These are phyloP conservation scores for Asterella californica DNA, from an alignment of 225 moss, liverwort and hornwort genomes.

Conservation along the genomic window DNA sequence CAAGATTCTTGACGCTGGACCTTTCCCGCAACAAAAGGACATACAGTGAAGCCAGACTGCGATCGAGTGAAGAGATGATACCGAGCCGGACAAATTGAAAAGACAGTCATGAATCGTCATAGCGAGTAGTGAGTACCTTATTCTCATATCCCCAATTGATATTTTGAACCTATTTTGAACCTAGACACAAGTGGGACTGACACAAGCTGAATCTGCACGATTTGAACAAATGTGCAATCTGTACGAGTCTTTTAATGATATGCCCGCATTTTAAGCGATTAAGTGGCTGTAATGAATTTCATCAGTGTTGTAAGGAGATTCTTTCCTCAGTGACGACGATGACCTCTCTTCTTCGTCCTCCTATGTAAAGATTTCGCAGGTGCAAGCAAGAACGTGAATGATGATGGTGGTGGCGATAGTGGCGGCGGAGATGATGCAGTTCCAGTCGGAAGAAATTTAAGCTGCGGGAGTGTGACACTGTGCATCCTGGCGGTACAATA, in stretches of 20 bases:
- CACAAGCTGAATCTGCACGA: slow-evolving; percentile 7
- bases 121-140: not conserved
- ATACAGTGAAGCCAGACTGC: too few relatives aligned
- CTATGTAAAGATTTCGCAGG: not conserved
- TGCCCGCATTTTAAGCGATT: not conserved
- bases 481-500: not conserved
- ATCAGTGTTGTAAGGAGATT: not conserved
- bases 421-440: not conserved
- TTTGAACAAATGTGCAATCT: not conserved
- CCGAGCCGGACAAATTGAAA: too few relatives aligned
- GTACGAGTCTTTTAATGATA: not conserved
- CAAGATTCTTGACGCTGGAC: too few relatives aligned
- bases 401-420: not conserved
- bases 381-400: not conserved
- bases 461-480: not conserved
- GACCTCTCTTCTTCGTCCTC: not conserved
- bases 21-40: too few relatives aligned
- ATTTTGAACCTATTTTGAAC: not conserved
- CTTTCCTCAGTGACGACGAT: not conserved
- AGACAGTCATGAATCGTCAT: not conserved
- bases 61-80: too few relatives aligned
- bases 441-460: not conserved
- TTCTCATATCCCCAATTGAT: not conserved
- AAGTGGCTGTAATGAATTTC: slow-evolving; percentile 5
- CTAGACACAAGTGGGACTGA: not conserved